Evolutionary conservation across 257 asterid species (phyloP), one percentile per base, ranked within the genome.

Genomic region (Solanum lycopersicoides): DNA sequence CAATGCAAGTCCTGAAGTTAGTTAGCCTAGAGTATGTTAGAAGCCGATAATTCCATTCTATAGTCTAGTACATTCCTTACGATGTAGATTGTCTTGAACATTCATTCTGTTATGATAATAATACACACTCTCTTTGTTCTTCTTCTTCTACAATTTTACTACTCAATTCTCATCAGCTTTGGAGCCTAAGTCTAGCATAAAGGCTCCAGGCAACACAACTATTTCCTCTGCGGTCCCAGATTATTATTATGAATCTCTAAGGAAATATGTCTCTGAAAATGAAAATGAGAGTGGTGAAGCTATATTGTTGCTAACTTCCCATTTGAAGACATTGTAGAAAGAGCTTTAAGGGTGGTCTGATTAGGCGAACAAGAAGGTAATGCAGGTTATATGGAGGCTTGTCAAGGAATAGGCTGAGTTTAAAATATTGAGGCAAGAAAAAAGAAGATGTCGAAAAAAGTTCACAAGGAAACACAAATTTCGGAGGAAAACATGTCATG

Each of bases 301-400:
- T 7, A 89, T 95, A 32, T 23, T 94, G 84, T 50, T 79, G 83
- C 91, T 94, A 23, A 86, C 86, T 80, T 89, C 93, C 56, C 92
- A 86, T 50, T 88, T 90, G 86, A 85, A 91, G 90, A 90, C 84
- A 28, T 83, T 92, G 28, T 91, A 93, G 90, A 91, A 90, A 75
- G 94, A 94, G 89, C 83, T 95, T 83, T 88, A 86, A 79, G 88
- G 87, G 72, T 95, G 96, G 98, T 89, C 84, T 12, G 91, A 92
- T 30, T 95, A 98, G 98, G 95, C 93, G 2, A 93, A 88, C 7
- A 92, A 93, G 90, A 95, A 95, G 92, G 90, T 97, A 63, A 93
- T 91, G 96, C 94, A 94, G 89, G 95, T 93, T 63, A 92, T 98
- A 72, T 86, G 88, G 73, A 93, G 92, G 91, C 96, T 95, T 21